Base-by-base conservation (phyloP, 2,329 filamentous ascomycete species). In the Shiraia sp. region DNA sequence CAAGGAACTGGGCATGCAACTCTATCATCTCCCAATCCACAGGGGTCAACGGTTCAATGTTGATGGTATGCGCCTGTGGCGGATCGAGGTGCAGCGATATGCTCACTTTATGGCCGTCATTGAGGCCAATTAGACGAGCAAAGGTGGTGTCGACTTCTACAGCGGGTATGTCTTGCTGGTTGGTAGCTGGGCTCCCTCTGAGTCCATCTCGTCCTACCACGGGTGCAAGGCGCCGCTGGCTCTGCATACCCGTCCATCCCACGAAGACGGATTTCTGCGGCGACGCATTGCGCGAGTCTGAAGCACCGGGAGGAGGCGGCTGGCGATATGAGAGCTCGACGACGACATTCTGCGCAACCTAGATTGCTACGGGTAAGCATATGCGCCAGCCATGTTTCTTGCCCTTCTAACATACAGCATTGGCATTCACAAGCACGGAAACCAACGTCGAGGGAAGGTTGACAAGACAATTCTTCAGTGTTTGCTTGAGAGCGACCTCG, bases 21-120 rank as follows among this genome's bases (percentile, higher is more conserved):
- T 99, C 93, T 58, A 99, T 97, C 60, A 97, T 95, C 72, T 99
- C 93, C 93, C 93, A 99, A 66, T 99, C 93, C 44, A 95, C 90
- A 1, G 92, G 84, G 0, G 93, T 97, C 59, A 97, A 73, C 24
- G 93, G 93, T 68, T 99, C 95, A 57, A 99, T 97, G 65, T 96
- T 90, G 69, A 99, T 87, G 2, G 91, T 97, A 69, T 96, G 90
- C 34, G 90, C 90, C 51, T 93, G 74, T 2, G 91, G 90, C 34
- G 92, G 92, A 65, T 99, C 90, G 50, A 96, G 74, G 69, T 99
- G 93, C 51, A 99, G 78, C 25, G 76, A 69, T 34, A 86, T 71
- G 28, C 78, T 78, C 52, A 84, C 78, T 73, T 88, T 95, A 65
- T 91, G 87, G 35, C 90, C 90, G 52, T 96, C 90, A 37, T 75